phyloP scores from a whole-genome alignment of 306 rosid genomes.

The Cyclanthera cordifolia region DNA sequence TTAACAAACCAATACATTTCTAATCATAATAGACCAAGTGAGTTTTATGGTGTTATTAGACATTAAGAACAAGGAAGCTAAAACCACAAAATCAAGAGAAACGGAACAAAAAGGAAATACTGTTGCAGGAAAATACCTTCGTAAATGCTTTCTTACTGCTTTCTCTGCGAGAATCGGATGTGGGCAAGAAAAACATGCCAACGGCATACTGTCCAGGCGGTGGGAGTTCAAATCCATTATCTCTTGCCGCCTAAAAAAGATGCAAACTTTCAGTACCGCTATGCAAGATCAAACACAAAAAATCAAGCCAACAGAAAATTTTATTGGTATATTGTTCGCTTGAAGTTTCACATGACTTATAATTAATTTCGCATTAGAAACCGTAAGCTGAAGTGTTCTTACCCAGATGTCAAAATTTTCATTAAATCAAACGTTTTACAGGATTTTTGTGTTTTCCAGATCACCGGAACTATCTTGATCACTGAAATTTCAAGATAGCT shows the following conservation, averaged over 20 bases:
- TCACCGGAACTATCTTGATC: too few relatives aligned
- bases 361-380: too few relatives aligned
- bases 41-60: too few relatives aligned
- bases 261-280: constrained; percentile 11
- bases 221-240: constrained; percentile 75
- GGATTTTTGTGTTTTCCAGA: background rate
- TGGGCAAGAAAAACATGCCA: constrained; percentile 95
- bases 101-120: background rate
- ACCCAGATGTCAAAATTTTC: background rate
- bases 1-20: too few relatives aligned
- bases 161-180: constrained; percentile 54
- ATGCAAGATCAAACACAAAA: too few relatives aligned
- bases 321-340: too few relatives aligned
- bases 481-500: too few relatives aligned
- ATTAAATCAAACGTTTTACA: background rate
- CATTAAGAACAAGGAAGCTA: too few relatives aligned
- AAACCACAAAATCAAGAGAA: constrained; percentile 4
- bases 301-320: background rate
- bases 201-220: constrained; percentile 74
- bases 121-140: constrained; percentile 36
- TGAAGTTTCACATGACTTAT: too few relatives aligned
- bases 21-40: too few relatives aligned
- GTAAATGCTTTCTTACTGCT: constrained; percentile 57
- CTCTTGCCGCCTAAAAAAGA: constrained; percentile 43
- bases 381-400: background rate